Percentiles rank a stretch among this genome's conserved stretches.
Conservation (phyloP, 495 filamentous ascomycete genomes). For the Aspergillus carlsbadensis region DNA sequence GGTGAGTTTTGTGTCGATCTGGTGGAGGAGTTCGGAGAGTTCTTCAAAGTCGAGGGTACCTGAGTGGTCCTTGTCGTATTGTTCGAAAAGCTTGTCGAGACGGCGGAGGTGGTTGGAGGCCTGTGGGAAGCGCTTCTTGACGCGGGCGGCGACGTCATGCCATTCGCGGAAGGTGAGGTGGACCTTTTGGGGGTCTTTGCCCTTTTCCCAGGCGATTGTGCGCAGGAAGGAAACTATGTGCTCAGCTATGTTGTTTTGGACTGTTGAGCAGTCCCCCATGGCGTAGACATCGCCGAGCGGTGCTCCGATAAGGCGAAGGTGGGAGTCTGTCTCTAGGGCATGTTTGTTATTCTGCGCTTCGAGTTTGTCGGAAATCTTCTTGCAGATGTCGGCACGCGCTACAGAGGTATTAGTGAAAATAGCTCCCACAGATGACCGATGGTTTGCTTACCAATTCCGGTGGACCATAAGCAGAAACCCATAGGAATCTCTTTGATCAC, state of each 20-base stretch:
- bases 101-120: slow-evolving; percentile 86
- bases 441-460: slow-evolving; percentile 67
- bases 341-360: slow-evolving; percentile 82
- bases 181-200: slow-evolving; percentile 79
- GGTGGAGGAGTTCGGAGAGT: slow-evolving; percentile 78
- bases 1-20: slow-evolving; percentile 89
- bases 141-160: slow-evolving; percentile 75
- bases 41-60: slow-evolving; percentile 94
- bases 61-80: slow-evolving; percentile 89
- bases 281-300: slow-evolving; percentile 95
- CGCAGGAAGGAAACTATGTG: slow-evolving; percentile 87
- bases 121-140: slow-evolving; percentile 90
- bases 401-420: background rate
- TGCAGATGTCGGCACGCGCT: slow-evolving; percentile 78
- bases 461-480: slow-evolving; percentile 98
- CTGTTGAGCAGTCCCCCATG: slow-evolving; percentile 94
- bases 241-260: slow-evolving; percentile 91
- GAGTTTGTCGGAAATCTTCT: slow-evolving; percentile 69
- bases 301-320: slow-evolving; percentile 87
- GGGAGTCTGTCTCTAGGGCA: slow-evolving; percentile 92
- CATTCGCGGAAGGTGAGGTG: slow-evolving; percentile 85
- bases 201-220: slow-evolving; percentile 87
- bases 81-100: slow-evolving; percentile 82
- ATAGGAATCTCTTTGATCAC: slow-evolving; percentile 91
- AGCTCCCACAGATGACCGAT: background rate